phyloP scores from a whole-genome alignment of 2,329 filamentous ascomycete species.

The Zasmidium angulare region DNA sequence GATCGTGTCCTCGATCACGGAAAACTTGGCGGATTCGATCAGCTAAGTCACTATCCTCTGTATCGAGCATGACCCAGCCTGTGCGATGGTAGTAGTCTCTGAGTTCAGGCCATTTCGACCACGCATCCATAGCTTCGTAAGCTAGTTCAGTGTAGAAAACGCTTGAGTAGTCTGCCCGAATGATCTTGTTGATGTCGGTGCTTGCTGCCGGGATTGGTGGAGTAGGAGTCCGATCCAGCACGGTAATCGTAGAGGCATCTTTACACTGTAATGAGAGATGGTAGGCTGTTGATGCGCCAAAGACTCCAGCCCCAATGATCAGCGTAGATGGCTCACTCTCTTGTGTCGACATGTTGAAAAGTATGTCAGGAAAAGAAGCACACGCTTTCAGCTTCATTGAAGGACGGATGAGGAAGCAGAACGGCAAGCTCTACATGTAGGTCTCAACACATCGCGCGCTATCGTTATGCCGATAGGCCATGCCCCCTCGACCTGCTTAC shows the following conservation, averaged over 20 bases:
- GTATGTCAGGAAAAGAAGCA: neutral
- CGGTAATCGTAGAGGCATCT: constrained; percentile 39
- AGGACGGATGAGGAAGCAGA: too few species aligned
- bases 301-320: constrained; percentile 38
- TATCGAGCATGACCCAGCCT: constrained; percentile 59
- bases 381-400: too few species aligned
- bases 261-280: constrained; percentile 38
- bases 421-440: neutral
- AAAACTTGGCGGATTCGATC: constrained; percentile 57
- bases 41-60: constrained; percentile 48
- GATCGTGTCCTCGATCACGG: constrained; percentile 43
- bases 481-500: too few species aligned
- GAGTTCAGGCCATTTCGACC: constrained; percentile 34
- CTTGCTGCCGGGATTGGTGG: constrained; percentile 58
- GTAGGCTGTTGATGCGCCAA: constrained; percentile 63
- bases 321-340: constrained; percentile 34
- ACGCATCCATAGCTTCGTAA: constrained; percentile 41
- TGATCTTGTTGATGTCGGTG: constrained; percentile 72
- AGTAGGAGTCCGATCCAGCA: constrained; percentile 46
- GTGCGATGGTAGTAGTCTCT: constrained; percentile 56
- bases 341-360: neutral
- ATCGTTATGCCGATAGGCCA: constrained; percentile 1
- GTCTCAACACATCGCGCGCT: neutral
- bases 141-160: constrained; percentile 33
- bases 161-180: constrained; percentile 63